Evolutionary conservation across 345 rosid species (phyloP).

Genomic region (Lumnitzera racemosa): DNA sequence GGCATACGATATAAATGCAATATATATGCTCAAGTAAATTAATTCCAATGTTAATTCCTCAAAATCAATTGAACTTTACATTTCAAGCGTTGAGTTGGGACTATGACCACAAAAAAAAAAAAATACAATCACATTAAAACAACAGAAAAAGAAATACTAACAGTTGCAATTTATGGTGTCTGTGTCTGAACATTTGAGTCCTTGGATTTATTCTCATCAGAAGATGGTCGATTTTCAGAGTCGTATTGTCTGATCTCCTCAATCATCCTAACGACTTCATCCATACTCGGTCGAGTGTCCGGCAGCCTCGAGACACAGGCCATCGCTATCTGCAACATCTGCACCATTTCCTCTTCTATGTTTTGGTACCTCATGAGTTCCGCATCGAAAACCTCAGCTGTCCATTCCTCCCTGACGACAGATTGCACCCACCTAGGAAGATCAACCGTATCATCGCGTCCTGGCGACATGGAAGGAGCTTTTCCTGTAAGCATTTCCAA

Average conservation of each 20-base stretch:
- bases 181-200: constrained; percentile 62
- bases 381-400: constrained; percentile 80
- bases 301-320: constrained; percentile 62
- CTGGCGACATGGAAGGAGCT: constrained; percentile 64
- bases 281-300: constrained; percentile 64
- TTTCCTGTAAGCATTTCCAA: constrained; percentile 82
- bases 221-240: constrained; percentile 73
- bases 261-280: constrained; percentile 73
- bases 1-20: no score
- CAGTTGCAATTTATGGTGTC: no score
- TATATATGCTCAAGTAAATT: no score
- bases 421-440: constrained; percentile 92
- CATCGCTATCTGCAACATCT: constrained; percentile 74
- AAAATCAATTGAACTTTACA: no score
- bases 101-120: no score
- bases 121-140: no score
- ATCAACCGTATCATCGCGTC: constrained; percentile 65
- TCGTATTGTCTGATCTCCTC: constrained; percentile 71
- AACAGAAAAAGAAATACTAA: no score
- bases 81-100: no score
- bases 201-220: constrained; percentile 70
- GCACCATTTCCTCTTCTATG: constrained; percentile 83
- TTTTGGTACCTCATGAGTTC: constrained; percentile 72
- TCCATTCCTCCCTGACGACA: constrained; percentile 88
- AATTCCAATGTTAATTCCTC: no score